These are phyloP conservation scores for Plasmodium gallinaceum DNA, from an alignment of 169 alveolate species.

Conservation along the genomic window DNA sequence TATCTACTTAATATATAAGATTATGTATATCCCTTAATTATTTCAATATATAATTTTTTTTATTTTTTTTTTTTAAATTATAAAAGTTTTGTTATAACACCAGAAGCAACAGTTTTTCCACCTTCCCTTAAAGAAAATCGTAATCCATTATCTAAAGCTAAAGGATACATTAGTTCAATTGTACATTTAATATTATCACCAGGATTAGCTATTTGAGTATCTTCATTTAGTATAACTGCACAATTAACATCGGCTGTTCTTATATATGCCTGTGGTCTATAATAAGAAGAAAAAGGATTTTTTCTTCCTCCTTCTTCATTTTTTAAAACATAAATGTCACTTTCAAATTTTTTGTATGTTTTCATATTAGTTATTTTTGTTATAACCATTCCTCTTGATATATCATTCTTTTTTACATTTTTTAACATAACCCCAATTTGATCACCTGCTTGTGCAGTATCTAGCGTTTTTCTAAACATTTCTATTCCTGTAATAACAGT, in stretches of 20 bases:
- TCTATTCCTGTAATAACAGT: conserved; percentile 92
- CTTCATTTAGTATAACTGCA: conserved; percentile 91
- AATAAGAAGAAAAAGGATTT: conserved; percentile 95
- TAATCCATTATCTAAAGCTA: conserved; percentile 88
- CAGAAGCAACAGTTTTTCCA: conserved; percentile 95
- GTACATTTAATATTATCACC: conserved; percentile 87
- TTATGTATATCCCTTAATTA: too few species aligned
- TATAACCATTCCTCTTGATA: conserved; percentile 92
- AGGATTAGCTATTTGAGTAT: conserved; percentile 81
- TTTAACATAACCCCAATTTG: conserved; percentile 95
- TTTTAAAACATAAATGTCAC: conserved; percentile 92
- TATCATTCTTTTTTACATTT: conserved; percentile 92
- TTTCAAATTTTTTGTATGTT: conserved; percentile 91
- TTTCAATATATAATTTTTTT: not conserved
- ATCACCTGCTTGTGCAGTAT: conserved; percentile 96
- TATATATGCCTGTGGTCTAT: conserved; percentile 95
- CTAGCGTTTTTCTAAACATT: conserved; percentile 94
- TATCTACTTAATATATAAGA: too few species aligned
- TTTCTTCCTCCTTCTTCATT: conserved; percentile 97
- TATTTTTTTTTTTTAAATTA: not conserved
- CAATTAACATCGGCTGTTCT: conserved; percentile 96
- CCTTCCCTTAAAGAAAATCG: conserved; percentile 97
- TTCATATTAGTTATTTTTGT: conserved; percentile 90
- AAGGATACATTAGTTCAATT: conserved; percentile 87
- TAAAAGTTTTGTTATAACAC: conserved; percentile 88